Conservation (phyloP, 208 protist species). For the Leishmania mexicana region DNA sequence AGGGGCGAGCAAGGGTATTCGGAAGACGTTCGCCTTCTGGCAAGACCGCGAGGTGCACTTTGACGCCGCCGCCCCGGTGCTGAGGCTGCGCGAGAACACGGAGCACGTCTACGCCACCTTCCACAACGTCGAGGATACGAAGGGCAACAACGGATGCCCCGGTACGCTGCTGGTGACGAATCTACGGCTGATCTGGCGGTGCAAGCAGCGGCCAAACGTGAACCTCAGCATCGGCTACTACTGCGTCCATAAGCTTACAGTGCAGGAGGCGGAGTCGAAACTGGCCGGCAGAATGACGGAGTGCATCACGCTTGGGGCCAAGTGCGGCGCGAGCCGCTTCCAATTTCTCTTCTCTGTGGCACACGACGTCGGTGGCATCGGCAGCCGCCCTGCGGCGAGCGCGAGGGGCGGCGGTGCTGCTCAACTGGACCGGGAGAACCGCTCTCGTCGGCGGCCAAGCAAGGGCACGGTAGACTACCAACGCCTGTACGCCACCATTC, state of each 20-base stretch:
- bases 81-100: conserved; percentile 66
- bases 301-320: conserved; percentile 89
- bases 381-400: neutral
- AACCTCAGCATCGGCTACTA: conserved; percentile 96
- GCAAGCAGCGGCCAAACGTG: conserved; percentile 30
- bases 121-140: conserved; percentile 94
- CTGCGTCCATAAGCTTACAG: conserved; percentile 82
- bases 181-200: conserved; percentile 94
- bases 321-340: conserved; percentile 84
- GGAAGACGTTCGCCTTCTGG: conserved; percentile 82
- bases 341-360: conserved; percentile 96
- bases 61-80: conserved; percentile 53
- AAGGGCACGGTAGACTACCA: conserved; percentile 5
- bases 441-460: neutral
- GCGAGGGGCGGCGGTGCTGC: neutral
- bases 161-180: conserved; percentile 95
- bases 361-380: neutral
- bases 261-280: conserved; percentile 84
- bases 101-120: conserved; percentile 88
- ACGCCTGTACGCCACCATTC: conserved; percentile 32
- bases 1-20: conserved; percentile 26
- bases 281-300: conserved; percentile 75
- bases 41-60: conserved; percentile 97
- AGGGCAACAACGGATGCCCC: conserved; percentile 94
- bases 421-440: neutral